phyloP scores from a whole-genome alignment of 2,329 filamentous ascomycete genomes.

The Reticulascus tulasneorum region DNA sequence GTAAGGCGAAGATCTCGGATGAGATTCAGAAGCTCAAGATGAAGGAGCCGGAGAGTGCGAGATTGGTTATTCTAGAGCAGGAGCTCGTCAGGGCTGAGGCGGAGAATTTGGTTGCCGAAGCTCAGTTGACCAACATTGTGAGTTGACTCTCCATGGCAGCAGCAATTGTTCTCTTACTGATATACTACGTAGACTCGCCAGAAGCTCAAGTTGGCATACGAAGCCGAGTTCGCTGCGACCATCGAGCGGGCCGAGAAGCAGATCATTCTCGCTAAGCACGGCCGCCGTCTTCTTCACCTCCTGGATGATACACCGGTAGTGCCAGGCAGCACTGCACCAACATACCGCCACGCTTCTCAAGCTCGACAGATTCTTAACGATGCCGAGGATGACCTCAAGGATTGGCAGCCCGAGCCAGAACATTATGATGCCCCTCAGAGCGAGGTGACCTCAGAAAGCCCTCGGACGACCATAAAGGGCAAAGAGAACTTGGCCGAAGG shows the following conservation, averaged over 20 bases:
- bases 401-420: conserved; percentile 58
- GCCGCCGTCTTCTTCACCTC: conserved; percentile 75
- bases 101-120: conserved; percentile 92
- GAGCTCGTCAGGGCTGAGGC: conserved; percentile 95
- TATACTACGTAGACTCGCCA: conserved; percentile 66
- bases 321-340: conserved; percentile 72
- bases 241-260: conserved; percentile 98
- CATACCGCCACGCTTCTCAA: conserved; percentile 62
- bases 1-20: conserved; percentile 82
- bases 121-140: conserved; percentile 92
- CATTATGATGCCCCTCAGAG: conserved; percentile 13
- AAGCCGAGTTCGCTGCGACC: conserved; percentile 79
- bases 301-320: conserved; percentile 88
- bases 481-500: conserved; percentile 5
- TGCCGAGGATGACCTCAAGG: conserved; percentile 80
- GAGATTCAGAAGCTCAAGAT: conserved; percentile 89
- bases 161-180: background rate
- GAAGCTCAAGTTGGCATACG: conserved; percentile 94
- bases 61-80: conserved; percentile 83
- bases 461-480: conserved; percentile 1
- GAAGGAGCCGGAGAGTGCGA: conserved; percentile 83
- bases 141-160: conserved; percentile 27
- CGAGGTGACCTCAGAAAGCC: background rate
- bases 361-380: conserved; percentile 87
- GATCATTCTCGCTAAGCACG: conserved; percentile 87